Base-by-base conservation (phyloP, 148 eudicot species). In the Nepenthes gracilis region DNA sequence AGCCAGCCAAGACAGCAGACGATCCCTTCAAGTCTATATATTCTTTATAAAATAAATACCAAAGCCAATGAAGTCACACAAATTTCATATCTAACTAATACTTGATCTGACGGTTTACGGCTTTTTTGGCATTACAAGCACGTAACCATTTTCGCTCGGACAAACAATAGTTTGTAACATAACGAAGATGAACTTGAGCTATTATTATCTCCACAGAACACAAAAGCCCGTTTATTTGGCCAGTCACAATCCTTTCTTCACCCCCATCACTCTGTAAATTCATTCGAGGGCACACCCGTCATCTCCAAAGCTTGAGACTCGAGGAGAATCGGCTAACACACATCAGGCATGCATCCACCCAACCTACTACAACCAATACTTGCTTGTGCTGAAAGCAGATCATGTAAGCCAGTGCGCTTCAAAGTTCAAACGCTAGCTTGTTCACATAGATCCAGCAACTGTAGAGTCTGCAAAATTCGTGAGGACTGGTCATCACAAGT, bases 371-470 rank as follows among this genome's bases (percentile, higher is more conserved):
- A 72, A 75, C 36, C 35, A 34, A 60, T 60, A 63, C 5, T 72
- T 66, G 80, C 70, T 82, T 64, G 13, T 63, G 81, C 56, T 50
- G 75, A 52, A 7, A 64, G 61, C 15, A 53, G 61, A 35, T 40
- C 38, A 58, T 1, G 57, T 45, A 49, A 14, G 60, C 72, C 34
- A 69, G 40, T 10, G 43, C 6, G 53, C 53, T n/a, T 49, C 15
- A 6, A 45, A 33, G 35, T 67, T 74, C 75, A 84, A 60, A 74
- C 70, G 49, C 88, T 81, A 12, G 85, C 87, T 78, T 86, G 96
- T 74, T 93, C 98, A 64, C 98, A 93, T n/a, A 93, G 96, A 72
- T 93, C 98, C 48, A 93, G 76, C 78, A 93, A 79, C 81, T 80
- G 88, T 56, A 93, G 76, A 43, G 98, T 93, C 98, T 93, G 89